Base-by-base conservation (phyloP, 2,329 filamentous ascomycete species). In the Stagonosporopsis chrysanthemi region DNA sequence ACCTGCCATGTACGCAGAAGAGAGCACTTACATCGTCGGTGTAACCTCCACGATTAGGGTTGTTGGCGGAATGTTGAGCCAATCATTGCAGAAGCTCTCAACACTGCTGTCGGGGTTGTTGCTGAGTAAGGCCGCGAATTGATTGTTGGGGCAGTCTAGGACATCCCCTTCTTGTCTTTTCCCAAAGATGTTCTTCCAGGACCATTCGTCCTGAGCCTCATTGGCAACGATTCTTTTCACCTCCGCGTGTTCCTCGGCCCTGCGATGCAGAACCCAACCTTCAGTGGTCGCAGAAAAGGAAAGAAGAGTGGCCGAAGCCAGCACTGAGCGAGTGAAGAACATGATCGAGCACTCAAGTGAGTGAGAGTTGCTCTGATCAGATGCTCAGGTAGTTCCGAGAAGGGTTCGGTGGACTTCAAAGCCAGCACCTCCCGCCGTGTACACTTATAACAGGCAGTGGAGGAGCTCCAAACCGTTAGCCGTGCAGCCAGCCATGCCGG, bases 311-410 rank as follows among this genome's bases (percentile, higher is more conserved):
- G 68, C 67, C 62, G 66, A 68, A 59, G 72, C 71, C 70, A 65
- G 52, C 7, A 69, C 58, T n/a, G 68, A 72, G 66, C 50, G 69
- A 70, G 58, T 59, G 64, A 74, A 60, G 58, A 64, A 65, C 73
- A 75, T 75, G 67, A 65, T 67, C 62, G 69, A 74, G 69, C 65
- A 71, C 67, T 67, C 70, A 58, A 72, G 65, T 61, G 69, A 73
- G 65, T 71, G 68, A 70, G 65, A 68, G 65, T 41, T 60, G 61
- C 70, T 70, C 68, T 58, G 62, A 69, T 60, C 63, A 55, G 64
- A 62, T 48, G 62, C 68, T 54, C 52, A 60, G 42, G 56, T 41
- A 50, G 50, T 65, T 53, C 59, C 60, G 55, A 61, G 56, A 53
- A 56, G 55, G 58, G 52, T 56, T 62, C 54, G 48, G 47, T 47